Base-by-base conservation (phyloP, 192 early-diverging fungal species). In the Lobosporangium transversale region DNA sequence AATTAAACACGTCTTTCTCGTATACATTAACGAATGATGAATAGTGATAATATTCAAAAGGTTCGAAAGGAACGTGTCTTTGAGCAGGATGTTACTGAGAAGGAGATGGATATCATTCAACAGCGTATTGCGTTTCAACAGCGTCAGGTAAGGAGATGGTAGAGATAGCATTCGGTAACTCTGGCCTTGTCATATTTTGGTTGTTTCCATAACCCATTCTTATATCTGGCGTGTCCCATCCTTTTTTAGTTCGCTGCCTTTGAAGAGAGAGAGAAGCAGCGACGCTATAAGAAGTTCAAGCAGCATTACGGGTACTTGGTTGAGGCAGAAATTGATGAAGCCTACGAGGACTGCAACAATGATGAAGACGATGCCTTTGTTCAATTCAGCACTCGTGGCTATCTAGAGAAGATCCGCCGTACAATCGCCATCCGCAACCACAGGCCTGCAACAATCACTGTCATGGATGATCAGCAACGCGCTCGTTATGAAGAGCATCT, bases 301-400 rank as follows among this genome's bases (percentile, higher is more conserved):
- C 82, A 80, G 17, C 88, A 95, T 67, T 95, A 89, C 69, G 86
- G 88, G 27, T 93, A 94, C 74, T 64, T 98, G 32, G 81, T 83
- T 9, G 82, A 85, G 35, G 94, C 96, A 58, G 96, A 98, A 83
- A 93, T 98, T 48, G 84, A 91, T 60, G 88, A 91, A 54, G 91
- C 94, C 30, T 76, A 96, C 15, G 83, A 85, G 58, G 92, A 96
- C 66, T 89, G 89, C 66, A 82, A 82, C 26, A 85, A 94, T 64
- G 91, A 98, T 54, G 95, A 96, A 80, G 95, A 97, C 53, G 88
- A 95, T 69, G 89, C 90, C n/a, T 94, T 98, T 69, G 85, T 91
- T 42, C 90, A 93, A 61, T 89, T 97, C 53, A 93, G 94, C 40
- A 85, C 89, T 27, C 84, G 83, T 11, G 91, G 91, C 2, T 94